Evolutionary conservation across 345 rosid genomes (phyloP).

Genomic region (Moricandia arvensis): DNA sequence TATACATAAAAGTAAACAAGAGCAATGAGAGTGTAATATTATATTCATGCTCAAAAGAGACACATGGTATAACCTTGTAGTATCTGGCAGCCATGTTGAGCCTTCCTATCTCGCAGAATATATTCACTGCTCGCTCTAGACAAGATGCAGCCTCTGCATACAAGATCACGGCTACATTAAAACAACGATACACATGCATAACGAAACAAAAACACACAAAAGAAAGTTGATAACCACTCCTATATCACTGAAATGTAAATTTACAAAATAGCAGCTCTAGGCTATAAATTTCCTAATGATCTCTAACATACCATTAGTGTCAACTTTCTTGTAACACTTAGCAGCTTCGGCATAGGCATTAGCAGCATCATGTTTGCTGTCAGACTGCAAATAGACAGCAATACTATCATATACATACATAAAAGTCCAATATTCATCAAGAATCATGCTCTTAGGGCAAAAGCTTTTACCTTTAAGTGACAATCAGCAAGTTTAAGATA

Average conservation of each 20-base stretch:
- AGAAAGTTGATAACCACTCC: not conserved
- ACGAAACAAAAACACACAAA: not conserved
- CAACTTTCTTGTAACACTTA: conserved; percentile 78
- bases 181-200: not conserved
- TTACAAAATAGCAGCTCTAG: not conserved
- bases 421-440: not conserved
- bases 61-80: conserved; percentile 56
- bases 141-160: conserved; percentile 88
- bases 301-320: conserved; percentile 54
- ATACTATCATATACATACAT: not conserved
- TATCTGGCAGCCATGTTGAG: conserved; percentile 98
- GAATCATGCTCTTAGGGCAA: not conserved
- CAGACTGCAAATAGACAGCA: conserved; percentile 48
- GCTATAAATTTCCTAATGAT: not conserved
- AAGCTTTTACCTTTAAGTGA: conserved; percentile 56
- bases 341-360: conserved; percentile 84
- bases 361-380: conserved; percentile 88
- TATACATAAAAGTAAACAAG: conserved; percentile 12
- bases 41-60: conserved; percentile 3
- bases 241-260: not conserved
- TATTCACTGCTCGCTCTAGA: conserved; percentile 73
- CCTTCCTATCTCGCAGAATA: conserved; percentile 91
- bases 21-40: not conserved
- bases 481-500: conserved; percentile 73
- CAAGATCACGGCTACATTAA: conserved; percentile 11